Conservation (phyloP, 371 early-diverging fungal species). For the Saksenaea vasiformis region DNA sequence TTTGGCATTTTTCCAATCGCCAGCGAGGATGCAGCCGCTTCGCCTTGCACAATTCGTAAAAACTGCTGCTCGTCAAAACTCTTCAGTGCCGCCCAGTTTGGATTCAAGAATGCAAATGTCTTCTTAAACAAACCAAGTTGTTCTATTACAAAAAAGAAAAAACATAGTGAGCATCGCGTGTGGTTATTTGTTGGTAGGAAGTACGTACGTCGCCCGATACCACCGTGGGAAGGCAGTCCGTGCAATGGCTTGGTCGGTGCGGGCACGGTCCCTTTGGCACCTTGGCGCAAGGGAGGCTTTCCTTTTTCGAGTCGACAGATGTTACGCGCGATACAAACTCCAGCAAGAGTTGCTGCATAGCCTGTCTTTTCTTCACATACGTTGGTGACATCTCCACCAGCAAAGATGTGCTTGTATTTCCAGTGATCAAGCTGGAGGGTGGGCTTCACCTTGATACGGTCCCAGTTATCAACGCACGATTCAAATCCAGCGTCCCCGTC, state of each 20-base stretch:
- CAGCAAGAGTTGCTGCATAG: conserved; percentile 54
- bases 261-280: conserved; percentile 35
- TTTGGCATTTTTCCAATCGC: conserved; percentile 31
- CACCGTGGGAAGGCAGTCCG: conserved; percentile 28
- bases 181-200: background rate
- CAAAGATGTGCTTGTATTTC: conserved; percentile 58
- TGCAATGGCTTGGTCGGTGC: conserved; percentile 31
- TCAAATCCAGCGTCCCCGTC: conserved; percentile 27
- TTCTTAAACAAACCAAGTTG: conserved; percentile 21
- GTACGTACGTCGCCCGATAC: conserved; percentile 33
- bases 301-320: conserved; percentile 45
- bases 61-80: conserved; percentile 40
- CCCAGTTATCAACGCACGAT: conserved; percentile 31
- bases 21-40: conserved; percentile 11
- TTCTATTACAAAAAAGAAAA: conserved; percentile 16
- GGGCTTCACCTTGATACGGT: conserved; percentile 51
- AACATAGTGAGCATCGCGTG: background rate
- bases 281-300: conserved; percentile 34
- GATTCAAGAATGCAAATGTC: conserved; percentile 33
- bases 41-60: conserved; percentile 33
- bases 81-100: conserved; percentile 38
- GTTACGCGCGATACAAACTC: conserved; percentile 42
- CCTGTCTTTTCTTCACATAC: conserved; percentile 59
- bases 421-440: conserved; percentile 62
- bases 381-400: conserved; percentile 66